Evolutionary conservation across 2,329 filamentous ascomycete species (phyloP).

Genomic region (Claviceps arundinis): DNA sequence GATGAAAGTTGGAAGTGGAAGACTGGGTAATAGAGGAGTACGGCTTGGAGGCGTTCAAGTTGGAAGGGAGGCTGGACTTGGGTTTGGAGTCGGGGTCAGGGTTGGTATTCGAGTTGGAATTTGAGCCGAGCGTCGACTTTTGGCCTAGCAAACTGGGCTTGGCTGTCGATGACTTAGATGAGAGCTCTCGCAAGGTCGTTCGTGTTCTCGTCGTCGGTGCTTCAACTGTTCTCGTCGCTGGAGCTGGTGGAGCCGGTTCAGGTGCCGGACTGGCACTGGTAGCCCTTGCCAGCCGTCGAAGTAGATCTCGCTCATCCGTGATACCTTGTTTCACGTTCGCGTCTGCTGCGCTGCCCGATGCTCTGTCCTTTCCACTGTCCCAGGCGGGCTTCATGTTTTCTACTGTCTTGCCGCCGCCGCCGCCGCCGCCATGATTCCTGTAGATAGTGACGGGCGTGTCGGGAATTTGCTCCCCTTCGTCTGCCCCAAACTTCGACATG

Average conservation of each 20-base stretch:
- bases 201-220: constrained; percentile 9
- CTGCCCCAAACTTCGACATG: constrained; percentile 8
- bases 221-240: neutral
- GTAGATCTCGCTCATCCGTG: constrained; percentile 28
- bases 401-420: constrained; percentile 6
- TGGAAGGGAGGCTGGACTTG: neutral
- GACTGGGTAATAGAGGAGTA: too few relatives aligned
- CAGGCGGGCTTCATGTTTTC: neutral
- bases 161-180: neutral
- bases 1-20: too few relatives aligned
- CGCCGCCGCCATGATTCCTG: constrained; percentile 13
- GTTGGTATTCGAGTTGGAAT: neutral
- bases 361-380: neutral
- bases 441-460: constrained; percentile 29
- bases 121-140: constrained; percentile 2
- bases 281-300: constrained; percentile 35
- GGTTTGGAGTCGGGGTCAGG: neutral
- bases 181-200: neutral
- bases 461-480: constrained; percentile 20
- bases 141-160: constrained; percentile 9
- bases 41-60: neutral
- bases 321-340: neutral
- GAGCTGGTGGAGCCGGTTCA: constrained; percentile 7
- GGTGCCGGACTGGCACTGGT: constrained; percentile 30
- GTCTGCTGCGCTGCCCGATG: neutral